Base-by-base conservation (phyloP, 768 basidiomycete genomes). In the Lactarius akahatsu region DNA sequence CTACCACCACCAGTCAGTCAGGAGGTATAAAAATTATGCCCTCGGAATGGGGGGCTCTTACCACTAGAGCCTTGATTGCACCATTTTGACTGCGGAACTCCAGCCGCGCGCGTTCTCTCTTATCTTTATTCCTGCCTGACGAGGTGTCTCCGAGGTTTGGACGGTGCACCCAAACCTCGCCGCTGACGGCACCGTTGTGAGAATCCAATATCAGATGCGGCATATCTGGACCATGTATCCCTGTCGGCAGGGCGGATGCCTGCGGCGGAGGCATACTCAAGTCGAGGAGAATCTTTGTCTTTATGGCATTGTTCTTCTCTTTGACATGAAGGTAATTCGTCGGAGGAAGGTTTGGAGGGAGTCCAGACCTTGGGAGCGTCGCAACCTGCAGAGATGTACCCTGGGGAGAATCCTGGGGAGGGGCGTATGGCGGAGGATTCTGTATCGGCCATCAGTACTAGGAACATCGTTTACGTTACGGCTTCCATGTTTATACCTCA, bases 401-500 rank as follows among this genome's bases (percentile, higher is more conserved):
- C 32, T 45, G 38, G 15, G 38, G 15, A 15, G 38, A 3, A 0
- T 11, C 47, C n/a, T 11, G n/a, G 11, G 41, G 26, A 8, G 57
- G 20, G n/a, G 26, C 63, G 38, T 67, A 67, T 30, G 66, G 66
- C 2, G 66, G 66, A 63, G 66, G 66, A 58, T 36, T 56, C 66
- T 63, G 34, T 13, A 15, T 5, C 8, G 7, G 8, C 20, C 3
- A 38, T 62, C 36, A 59, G 16, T n/a, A 23, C 32, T 34, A 52
- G 13, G 23, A 38, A 4, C 23, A 16, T 20, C 28, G 40, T 28
- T 2, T n/a, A n/a, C n/a, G n/a, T n/a, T n/a, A n/a, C n/a, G n/a
- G n/a, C n/a, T 16, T 32, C 18, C 2, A 55, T 36, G 23, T 38
- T 9, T n/a, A 26, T 52, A 52, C 50, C 26, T 56, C 55, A 13